These are phyloP conservation scores for Lepraria neglecta DNA, from an alignment of 495 filamentous ascomycete genomes.

Conservation along the genomic window DNA sequence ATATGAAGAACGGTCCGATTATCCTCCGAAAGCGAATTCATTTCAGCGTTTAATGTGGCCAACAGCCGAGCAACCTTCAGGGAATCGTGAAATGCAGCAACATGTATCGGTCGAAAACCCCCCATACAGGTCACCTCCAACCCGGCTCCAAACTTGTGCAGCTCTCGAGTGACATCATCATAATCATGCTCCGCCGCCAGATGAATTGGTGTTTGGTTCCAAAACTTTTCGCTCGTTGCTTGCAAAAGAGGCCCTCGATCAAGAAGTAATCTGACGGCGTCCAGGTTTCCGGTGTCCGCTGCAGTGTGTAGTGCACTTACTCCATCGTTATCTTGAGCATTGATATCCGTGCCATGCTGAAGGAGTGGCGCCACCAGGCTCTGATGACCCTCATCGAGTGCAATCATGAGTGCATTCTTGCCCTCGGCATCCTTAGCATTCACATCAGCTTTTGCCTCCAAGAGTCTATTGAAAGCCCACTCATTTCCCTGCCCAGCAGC, in stretches of 20 bases:
- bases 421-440: conserved; percentile 12
- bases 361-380: conserved; percentile 2
- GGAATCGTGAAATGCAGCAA: background rate
- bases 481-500: conserved; percentile 3
- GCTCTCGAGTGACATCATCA: background rate
- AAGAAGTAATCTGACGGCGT: background rate
- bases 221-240: background rate
- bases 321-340: conserved; percentile 9
- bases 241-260: conserved; percentile 1
- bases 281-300: conserved; percentile 1
- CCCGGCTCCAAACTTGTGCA: conserved; percentile 1
- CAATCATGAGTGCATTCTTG: conserved; percentile 3
- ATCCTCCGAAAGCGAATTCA: background rate
- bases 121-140: background rate
- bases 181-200: conserved; percentile 2
- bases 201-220: conserved; percentile 5
- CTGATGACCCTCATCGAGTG: background rate
- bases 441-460: conserved; percentile 17
- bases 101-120: background rate
- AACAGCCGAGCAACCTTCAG: conserved; percentile 3
- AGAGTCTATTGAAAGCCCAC: conserved; percentile 1
- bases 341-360: background rate
- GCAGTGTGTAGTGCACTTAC: conserved; percentile 6
- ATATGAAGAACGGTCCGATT: conserved; percentile 5
- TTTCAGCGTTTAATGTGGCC: background rate